phyloP scores from a whole-genome alignment of 169 alveolate species.

The Plasmodium inui region DNA sequence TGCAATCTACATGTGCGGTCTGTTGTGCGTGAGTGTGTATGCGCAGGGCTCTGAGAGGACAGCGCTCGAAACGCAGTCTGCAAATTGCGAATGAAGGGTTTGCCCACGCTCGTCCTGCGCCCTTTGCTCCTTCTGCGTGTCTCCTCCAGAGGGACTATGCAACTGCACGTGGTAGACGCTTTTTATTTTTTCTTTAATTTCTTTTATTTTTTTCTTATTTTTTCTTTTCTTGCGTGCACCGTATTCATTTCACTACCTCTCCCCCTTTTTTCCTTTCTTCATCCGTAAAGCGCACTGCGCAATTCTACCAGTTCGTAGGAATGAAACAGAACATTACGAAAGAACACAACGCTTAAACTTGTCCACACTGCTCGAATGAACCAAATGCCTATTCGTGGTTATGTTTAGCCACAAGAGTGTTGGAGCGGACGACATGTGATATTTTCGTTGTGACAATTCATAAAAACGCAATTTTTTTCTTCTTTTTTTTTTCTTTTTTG shows the following conservation, averaged over 20 bases:
- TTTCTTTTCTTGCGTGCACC: not conserved
- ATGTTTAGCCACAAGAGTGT: not conserved
- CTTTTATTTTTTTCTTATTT: not conserved
- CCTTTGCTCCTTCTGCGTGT: not conserved
- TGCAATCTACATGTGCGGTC: not conserved
- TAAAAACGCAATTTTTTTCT: slow-evolving; percentile 21
- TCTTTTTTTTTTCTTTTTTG: slow-evolving; percentile 24
- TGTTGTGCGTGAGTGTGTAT: not conserved
- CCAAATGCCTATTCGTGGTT: not conserved
- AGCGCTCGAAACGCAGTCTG: not conserved
- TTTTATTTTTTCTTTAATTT: not conserved
- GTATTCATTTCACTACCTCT: not conserved
- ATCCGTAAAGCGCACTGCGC: not conserved
- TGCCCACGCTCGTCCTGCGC: not conserved
- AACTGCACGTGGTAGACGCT: not conserved
- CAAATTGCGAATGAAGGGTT: slow-evolving; percentile 1
- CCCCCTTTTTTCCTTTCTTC: not conserved
- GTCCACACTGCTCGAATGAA: not conserved
- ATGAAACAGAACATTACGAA: not conserved
- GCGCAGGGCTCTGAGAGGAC: not conserved
- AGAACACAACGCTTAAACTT: not conserved
- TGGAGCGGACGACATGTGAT: not conserved
- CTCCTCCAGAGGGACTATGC: not conserved
- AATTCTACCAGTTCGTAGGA: not conserved
- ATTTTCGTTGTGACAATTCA: not conserved